phyloP scores from a whole-genome alignment of 768 basidiomycete species.

The Rhodocollybia butyracea region DNA sequence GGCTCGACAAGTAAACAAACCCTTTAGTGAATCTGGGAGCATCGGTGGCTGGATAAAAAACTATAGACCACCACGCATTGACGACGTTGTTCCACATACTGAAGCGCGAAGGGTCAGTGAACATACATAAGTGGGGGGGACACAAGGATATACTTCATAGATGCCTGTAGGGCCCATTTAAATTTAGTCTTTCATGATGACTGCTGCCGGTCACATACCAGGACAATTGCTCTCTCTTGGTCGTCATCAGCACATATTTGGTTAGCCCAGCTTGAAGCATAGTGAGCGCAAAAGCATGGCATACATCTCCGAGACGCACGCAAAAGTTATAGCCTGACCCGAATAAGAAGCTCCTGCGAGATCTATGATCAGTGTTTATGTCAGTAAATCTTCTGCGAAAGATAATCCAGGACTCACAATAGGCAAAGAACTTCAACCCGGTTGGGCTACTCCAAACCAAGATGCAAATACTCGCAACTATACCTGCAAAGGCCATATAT shows the following conservation, averaged over 20 bases:
- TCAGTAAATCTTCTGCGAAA: neutral
- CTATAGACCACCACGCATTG: slow-evolving; percentile 68
- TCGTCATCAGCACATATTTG: slow-evolving; percentile 70
- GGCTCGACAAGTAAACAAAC: neutral
- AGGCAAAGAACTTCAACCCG: slow-evolving; percentile 72
- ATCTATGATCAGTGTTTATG: slow-evolving; percentile 28
- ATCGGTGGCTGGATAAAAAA: slow-evolving; percentile 73
- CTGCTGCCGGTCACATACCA: slow-evolving; percentile 20
- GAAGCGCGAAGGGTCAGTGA: neutral
- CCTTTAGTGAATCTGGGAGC: slow-evolving; percentile 66
- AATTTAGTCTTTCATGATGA: neutral
- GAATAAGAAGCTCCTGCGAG: slow-evolving; percentile 66
- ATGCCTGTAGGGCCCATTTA: slow-evolving; percentile 29
- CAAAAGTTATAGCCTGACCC: slow-evolving; percentile 76
- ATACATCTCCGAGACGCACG: slow-evolving; percentile 42
- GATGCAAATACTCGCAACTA: slow-evolving; percentile 52
- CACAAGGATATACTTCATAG: slow-evolving; percentile 61
- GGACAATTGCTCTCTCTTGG: slow-evolving; percentile 63
- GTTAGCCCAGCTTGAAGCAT: slow-evolving; percentile 57
- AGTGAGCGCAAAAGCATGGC: slow-evolving; percentile 1
- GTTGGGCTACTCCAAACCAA: slow-evolving; percentile 59
- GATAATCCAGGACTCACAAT: slow-evolving; percentile 49
- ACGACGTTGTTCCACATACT: slow-evolving; percentile 71
- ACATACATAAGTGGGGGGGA: neutral
- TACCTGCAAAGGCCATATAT: slow-evolving; percentile 56